Evolutionary conservation across 352 stramenopile genomes (phyloP).

Genomic region (Globisporangium takayamanum): DNA sequence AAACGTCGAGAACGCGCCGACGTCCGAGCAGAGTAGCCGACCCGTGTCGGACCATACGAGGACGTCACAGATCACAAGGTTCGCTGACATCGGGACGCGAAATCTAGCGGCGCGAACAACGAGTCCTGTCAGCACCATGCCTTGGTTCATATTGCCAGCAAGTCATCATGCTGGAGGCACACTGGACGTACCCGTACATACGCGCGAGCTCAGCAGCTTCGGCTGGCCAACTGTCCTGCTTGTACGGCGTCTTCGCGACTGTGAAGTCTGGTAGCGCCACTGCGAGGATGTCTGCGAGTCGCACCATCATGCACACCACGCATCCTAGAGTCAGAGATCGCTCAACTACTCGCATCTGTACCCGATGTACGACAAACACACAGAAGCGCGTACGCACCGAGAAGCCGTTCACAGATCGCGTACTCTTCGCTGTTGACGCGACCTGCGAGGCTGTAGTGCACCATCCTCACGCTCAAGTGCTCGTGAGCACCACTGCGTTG

Average conservation of each 20-base stretch:
- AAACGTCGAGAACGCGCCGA: slow-evolving; percentile 60
- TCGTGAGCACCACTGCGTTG: not conserved
- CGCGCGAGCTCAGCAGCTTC: slow-evolving; percentile 39
- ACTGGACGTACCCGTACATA: slow-evolving; percentile 32
- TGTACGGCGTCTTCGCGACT: slow-evolving; percentile 43
- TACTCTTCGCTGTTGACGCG: slow-evolving; percentile 69
- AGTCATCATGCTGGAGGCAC: not conserved
- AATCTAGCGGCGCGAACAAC: slow-evolving; percentile 14
- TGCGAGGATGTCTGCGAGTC: slow-evolving; percentile 41
- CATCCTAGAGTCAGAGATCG: not conserved
- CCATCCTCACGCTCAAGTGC: slow-evolving; percentile 19
- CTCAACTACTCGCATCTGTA: too few species aligned
- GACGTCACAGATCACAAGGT: slow-evolving; percentile 53
- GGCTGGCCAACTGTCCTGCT: slow-evolving; percentile 33
- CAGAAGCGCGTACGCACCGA: slow-evolving; percentile 26
- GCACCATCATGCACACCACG: too few species aligned
- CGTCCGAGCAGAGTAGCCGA: slow-evolving; percentile 51
- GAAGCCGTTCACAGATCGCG: slow-evolving; percentile 60
- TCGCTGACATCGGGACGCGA: slow-evolving; percentile 29
- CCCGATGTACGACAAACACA: not conserved
- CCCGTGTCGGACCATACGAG: slow-evolving; percentile 62
- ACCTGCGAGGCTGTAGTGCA: slow-evolving; percentile 58
- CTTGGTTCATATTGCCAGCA: not conserved
- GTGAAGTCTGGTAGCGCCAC: slow-evolving; percentile 46
- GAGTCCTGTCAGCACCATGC: not conserved